Evolutionary conservation across 306 rosid genomes (phyloP), one percentile per base, ranked within the genome.

Genomic region (Argentina anserina): DNA sequence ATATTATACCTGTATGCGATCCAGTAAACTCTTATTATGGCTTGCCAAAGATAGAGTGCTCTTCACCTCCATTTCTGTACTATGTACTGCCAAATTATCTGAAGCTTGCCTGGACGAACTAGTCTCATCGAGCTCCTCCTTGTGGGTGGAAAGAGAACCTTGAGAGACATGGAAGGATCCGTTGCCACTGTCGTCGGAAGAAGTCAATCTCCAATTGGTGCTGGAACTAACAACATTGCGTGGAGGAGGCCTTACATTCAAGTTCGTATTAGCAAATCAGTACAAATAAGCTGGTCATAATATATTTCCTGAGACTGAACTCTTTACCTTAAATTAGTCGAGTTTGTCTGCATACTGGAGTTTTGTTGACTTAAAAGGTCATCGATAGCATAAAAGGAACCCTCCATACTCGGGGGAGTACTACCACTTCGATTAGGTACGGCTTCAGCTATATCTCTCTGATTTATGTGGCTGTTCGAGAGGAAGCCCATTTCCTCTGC

Each of bases 341-440:
- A 78, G 79, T 78, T 73, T 23, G 81, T 65, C 67, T 65, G 75
- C 67, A 62, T 43, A 53, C 78, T 76, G 56, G 71, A 41, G 72
- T 82, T 79, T 37, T 84, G 82, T 58, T 84, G 80, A 68, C 72
- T 43, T 69, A 81, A 81, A n/a, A 85, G 74, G 74, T 80, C 78
- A 41, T 77, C 71, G 23, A 86, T 68, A 25, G 88, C 83, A 12
- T 80, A 79, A 79, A 85, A 65, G 68, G 93, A 86, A 74, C 90
- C 90, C 78, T 82, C 93, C 87, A 88, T 84, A 74, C 80, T 86
- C 59, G 93, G 93, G 39, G 93, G 93, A 66, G 93, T 90, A 64
- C 93, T 88, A 31, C 87, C 86, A 74, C 93, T 84, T 76, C 93
- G 82, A 75, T 65, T 80, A 9, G 90, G 90, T n/a, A 80, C 36